phyloP scores from a whole-genome alignment of 441 rosid genomes.

The Biscutella laevigata region DNA sequence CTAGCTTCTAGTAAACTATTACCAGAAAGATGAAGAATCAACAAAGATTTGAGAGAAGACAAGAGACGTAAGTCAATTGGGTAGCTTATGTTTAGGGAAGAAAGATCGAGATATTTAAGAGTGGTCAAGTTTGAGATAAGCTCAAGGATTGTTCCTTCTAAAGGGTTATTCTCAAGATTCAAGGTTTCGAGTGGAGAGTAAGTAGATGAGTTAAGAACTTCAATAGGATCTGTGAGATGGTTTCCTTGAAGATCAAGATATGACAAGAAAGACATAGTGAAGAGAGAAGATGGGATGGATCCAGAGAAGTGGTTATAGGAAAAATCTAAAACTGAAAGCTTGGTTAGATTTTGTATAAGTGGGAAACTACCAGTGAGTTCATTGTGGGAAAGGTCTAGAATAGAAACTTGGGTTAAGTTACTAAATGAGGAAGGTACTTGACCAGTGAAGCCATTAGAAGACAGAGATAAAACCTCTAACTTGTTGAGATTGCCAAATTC shows the following conservation, averaged over 20 bases:
- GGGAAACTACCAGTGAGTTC: not conserved
- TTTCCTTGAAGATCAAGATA: not conserved
- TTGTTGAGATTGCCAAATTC: not conserved
- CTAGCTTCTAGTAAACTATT: not conserved
- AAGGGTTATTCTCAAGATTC: not conserved
- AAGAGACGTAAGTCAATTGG: not conserved
- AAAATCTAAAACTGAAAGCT: not conserved
- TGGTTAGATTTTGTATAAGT: not conserved
- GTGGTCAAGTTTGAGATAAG: constrained; percentile 15
- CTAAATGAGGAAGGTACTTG: constrained; percentile 1
- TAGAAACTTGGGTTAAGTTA: not conserved
- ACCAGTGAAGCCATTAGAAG: not conserved
- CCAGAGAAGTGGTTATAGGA: not conserved
- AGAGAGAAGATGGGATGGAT: constrained; percentile 3
- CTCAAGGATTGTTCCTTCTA: not conserved
- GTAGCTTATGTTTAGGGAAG: not conserved
- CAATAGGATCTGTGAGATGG: not conserved
- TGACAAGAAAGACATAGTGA: not conserved
- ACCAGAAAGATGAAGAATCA: not conserved
- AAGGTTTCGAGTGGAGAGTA: not conserved
- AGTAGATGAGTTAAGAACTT: not conserved
- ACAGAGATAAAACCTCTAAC: not conserved
- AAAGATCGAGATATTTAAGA: not conserved
- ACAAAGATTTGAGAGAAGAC: constrained; percentile 23
- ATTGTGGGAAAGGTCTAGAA: not conserved